Base-by-base conservation (phyloP, 495 filamentous ascomycete species). In the Rhizodiscina lignyota region DNA sequence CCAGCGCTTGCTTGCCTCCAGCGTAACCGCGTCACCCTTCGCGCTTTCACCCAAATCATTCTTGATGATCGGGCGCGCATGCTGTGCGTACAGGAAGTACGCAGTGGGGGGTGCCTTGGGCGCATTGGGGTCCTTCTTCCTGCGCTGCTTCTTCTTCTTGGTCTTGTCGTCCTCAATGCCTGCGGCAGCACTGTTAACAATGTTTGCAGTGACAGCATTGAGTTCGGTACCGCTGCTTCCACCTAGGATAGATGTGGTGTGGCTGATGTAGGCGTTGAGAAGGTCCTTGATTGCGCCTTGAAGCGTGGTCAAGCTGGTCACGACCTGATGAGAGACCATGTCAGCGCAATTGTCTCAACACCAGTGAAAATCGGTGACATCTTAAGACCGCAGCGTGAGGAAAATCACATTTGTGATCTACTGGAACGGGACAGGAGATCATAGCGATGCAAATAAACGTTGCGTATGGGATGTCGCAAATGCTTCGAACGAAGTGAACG, bases 21-120 rank as follows among this genome's bases (percentile, higher is more conserved):
- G 15, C 24, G 45, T 45, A 32, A 51, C 48, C 10, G 40, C 48
- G 34, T 42, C 46, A 19, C 41, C 35, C 28, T 77, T 72, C 41
- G 79, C 68, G 12, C 94, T 75, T 32, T 87, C 78, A 44, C 78
- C 79, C 15, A 96, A 63, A 39, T 94, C 84, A 5, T 59, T 63
- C 18, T 74, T 74, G 42, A 96, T 85, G 48, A 71, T 69, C 15
- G 67, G 57, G 19, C 89, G 79, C 30, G 83, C 84, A 22, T 73
- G 72, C 47, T 89, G 74, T 64, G 89, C 83, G 62, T 80, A 96
- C 22, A 94, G 62, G 63, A 97, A 93, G 60, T 84, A 94, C 0
- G 89, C 84, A 13, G 89, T 94, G 42, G 94, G 53, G 16, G 89
- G 83, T 13, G 85, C 72, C 68, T 94, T 94, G 34, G 89, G 89